Conservation (phyloP, 495 filamentous ascomycete species). For the Aspergillus conjunctus region DNA sequence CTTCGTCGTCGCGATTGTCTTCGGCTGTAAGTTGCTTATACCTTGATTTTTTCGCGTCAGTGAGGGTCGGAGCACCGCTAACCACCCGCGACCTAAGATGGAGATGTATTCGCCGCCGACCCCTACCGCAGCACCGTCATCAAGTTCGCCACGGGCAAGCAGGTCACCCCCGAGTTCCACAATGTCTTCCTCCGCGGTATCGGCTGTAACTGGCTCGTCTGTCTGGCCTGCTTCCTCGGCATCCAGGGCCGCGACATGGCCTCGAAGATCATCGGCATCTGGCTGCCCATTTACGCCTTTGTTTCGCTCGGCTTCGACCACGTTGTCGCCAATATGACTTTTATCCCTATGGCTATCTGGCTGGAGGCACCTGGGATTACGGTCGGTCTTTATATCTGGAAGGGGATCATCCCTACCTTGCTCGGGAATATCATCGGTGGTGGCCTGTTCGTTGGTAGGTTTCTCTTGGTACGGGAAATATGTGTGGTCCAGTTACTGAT, state of each 20-base stretch:
- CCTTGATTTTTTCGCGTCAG: neutral
- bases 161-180: constrained; percentile 58
- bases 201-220: constrained; percentile 67
- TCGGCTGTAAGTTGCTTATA: constrained; percentile 50
- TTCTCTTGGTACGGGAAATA: no score
- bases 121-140: constrained; percentile 54
- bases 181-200: constrained; percentile 63
- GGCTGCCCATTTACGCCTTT: constrained; percentile 64
- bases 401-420: constrained; percentile 60
- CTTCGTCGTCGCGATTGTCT: constrained; percentile 60
- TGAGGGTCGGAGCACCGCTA: neutral
- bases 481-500: neutral
- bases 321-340: constrained; percentile 68
- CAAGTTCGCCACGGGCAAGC: constrained; percentile 56
- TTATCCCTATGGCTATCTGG: constrained; percentile 61
- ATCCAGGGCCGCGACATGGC: constrained; percentile 56
- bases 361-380: constrained; percentile 50
- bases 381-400: constrained; percentile 63
- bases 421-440: constrained; percentile 63
- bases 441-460: constrained; percentile 49
- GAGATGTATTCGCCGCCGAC: constrained; percentile 55
- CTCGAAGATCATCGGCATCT: constrained; percentile 63
- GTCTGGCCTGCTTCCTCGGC: constrained; percentile 60
- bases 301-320: constrained; percentile 62
- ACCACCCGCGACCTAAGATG: constrained; percentile 37